phyloP scores from a whole-genome alignment of 257 asterid genomes.

The Linaria vulgaris region DNA sequence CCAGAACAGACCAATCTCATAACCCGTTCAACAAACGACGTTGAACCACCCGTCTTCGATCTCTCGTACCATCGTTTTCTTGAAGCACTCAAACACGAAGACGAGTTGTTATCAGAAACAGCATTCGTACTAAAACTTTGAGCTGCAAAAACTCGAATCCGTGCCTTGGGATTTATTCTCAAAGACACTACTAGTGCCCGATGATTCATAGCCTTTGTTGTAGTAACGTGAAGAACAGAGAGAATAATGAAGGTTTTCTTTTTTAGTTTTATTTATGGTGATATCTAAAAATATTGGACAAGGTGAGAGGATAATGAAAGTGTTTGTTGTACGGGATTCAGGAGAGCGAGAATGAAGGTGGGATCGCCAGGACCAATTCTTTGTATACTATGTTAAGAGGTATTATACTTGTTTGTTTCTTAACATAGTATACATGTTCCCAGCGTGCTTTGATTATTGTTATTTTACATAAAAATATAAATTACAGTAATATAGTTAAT shows the following conservation, averaged over 20 bases:
- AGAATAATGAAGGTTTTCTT: neutral
- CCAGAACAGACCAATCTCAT: conserved; percentile 46
- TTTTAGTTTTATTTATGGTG: no score
- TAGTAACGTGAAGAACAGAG: neutral
- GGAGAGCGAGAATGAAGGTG: conserved; percentile 7
- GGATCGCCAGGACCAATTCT: conserved; percentile 13
- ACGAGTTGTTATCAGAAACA: conserved; percentile 23
- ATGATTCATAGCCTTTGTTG: conserved; percentile 52
- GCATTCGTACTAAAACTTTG: conserved; percentile 34
- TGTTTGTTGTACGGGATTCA: neutral
- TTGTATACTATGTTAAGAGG: no score
- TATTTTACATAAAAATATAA: no score
- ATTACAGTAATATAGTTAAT: no score
- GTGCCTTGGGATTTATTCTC: conserved; percentile 40
- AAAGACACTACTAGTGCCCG: conserved; percentile 41
- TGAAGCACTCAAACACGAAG: conserved; percentile 16
- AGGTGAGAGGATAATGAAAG: neutral
- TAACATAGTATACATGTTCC: no score
- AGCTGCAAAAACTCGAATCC: conserved; percentile 31
- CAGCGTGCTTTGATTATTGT: no score
- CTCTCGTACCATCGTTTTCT: conserved; percentile 18
- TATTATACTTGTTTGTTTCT: neutral
- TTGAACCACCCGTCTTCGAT: conserved; percentile 6
- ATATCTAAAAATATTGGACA: neutral
- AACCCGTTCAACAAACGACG: conserved; percentile 29